Evolutionary conservation across 139 green algal species (phyloP).

Genomic region (Picocystis salinarum): DNA sequence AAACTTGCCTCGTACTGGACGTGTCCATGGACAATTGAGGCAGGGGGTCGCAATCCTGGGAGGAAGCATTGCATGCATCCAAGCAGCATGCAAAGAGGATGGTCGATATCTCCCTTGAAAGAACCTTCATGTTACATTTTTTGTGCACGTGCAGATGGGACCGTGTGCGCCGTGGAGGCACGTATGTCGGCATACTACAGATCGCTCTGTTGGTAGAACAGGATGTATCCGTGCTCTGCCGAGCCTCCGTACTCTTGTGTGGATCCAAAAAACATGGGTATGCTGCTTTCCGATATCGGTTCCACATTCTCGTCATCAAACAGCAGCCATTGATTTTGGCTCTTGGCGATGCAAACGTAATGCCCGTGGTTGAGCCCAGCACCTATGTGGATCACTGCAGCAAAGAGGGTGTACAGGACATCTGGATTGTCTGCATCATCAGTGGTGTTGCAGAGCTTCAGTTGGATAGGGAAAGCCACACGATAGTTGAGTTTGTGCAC

Average conservation of each 20-base stretch:
- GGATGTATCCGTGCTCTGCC: conserved; percentile 84
- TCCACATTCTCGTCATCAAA: conserved; percentile 66
- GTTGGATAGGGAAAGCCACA: conserved; percentile 88
- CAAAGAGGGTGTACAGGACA: conserved; percentile 61
- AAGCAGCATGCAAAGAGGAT: too few species aligned
- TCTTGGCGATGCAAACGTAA: conserved; percentile 87
- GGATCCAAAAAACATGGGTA: conserved; percentile 72
- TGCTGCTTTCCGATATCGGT: conserved; percentile 43
- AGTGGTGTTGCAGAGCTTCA: conserved; percentile 76
- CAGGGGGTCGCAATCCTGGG: too few species aligned
- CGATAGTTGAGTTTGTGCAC: conserved; percentile 82
- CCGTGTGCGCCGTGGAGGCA: too few species aligned
- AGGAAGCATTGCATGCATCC: too few species aligned
- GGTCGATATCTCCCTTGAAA: background rate
- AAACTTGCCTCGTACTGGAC: too few species aligned
- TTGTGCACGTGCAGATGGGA: too few species aligned
- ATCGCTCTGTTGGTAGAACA: conserved; percentile 81
- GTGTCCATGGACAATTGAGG: too few species aligned
- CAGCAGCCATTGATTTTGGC: conserved; percentile 50
- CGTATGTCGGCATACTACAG: too few species aligned
- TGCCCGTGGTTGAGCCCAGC: conserved; percentile 84
- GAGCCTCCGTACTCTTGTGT: conserved; percentile 22
- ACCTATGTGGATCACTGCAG: conserved; percentile 90
- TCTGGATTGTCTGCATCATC: conserved; percentile 35
- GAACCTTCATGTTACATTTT: too few species aligned